Evolutionary conservation across 2,329 filamentous ascomycete species (phyloP), one percentile per base, ranked within the genome.

Genomic region (Penicillium sp.): DNA sequence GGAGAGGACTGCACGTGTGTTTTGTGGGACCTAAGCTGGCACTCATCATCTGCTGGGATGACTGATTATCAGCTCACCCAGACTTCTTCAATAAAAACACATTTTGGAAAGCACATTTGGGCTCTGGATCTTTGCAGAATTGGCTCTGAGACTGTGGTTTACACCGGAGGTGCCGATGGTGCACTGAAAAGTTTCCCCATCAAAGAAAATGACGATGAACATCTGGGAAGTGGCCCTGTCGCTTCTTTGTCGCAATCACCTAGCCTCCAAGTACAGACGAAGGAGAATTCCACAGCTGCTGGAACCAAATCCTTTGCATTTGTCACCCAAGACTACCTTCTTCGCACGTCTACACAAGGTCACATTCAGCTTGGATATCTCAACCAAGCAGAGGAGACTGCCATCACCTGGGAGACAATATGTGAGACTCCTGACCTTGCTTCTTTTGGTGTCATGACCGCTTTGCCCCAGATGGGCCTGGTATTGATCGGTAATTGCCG

Each of bases 21-120:
- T 66, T 79, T 83, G 60, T 97, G 93, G 91, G 78, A 78, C 45
- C 71, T 89, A 10, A 72, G 73, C 0, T 86, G n/a, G 57, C 62
- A 66, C 17, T 53, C 52, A 40, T 59, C 63, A 15, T 49, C 47
- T 5, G 48, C 37, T 2, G 53, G 63, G 12, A 50, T 37, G 42
- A 59, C 60, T 10, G 53, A 61, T 21, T 71, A 69, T 48, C 55
- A 61, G 2, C 61, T 75, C 40, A 65, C 27, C 23, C 65, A 89
- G 50, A 69, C 81, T 2, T 78, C 81, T 2, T 85, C 82, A 8
- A 83, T 85, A 50, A 80, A 83, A 3, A 84, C 86, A 59, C 93
- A 97, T 70, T 82, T 80, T 35, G 94, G 94, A 7, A 99, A 97
- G 74, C 92, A 97, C 70, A 86, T 97, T 7, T 97, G 93, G 93